Conservation (phyloP, 2,329 filamentous ascomycete species). For the Ophiostoma ips region DNA sequence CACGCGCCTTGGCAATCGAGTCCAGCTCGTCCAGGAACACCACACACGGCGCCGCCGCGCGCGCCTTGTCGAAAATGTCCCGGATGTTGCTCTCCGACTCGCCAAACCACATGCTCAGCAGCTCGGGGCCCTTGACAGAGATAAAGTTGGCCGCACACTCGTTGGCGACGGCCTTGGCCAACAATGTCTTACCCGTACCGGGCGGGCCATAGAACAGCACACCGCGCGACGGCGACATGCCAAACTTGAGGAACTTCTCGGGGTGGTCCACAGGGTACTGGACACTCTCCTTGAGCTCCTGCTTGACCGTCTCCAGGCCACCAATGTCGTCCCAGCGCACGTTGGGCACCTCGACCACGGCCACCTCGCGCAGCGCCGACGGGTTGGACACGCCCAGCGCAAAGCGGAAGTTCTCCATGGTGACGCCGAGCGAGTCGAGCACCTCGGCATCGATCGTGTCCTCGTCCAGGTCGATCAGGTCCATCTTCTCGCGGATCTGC, state of each 20-base stretch:
- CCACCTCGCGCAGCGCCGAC: constrained; percentile 94
- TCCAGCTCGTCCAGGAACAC: constrained; percentile 98
- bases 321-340: constrained; percentile 99
- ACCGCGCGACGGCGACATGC: constrained; percentile 92
- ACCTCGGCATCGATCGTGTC: constrained; percentile 99
- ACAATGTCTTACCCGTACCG: constrained; percentile 99
- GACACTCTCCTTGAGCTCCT: constrained; percentile 96
- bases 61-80: constrained; percentile 99
- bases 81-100: constrained; percentile 99
- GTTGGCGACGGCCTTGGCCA: constrained; percentile 98
- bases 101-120: constrained; percentile 99
- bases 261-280: constrained; percentile 99
- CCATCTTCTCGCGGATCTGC: constrained; percentile 99
- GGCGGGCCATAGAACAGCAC: constrained; percentile 97
- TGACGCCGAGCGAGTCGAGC: constrained; percentile 92
- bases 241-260: constrained; percentile 99
- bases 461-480: constrained; percentile 95
- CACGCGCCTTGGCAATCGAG: constrained; percentile 98
- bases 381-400: constrained; percentile 97
- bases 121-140: constrained; percentile 94
- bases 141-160: constrained; percentile 99
- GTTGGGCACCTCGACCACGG: constrained; percentile 97
- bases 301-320: constrained; percentile 96
- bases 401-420: constrained; percentile 99
- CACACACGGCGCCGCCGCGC: constrained; percentile 92